A percentile compares a stretch with the other conserved stretches of the same genome.
phyloP scores from a whole-genome alignment of 2,329 filamentous ascomycete genomes.

The Sporothrix inflata region DNA sequence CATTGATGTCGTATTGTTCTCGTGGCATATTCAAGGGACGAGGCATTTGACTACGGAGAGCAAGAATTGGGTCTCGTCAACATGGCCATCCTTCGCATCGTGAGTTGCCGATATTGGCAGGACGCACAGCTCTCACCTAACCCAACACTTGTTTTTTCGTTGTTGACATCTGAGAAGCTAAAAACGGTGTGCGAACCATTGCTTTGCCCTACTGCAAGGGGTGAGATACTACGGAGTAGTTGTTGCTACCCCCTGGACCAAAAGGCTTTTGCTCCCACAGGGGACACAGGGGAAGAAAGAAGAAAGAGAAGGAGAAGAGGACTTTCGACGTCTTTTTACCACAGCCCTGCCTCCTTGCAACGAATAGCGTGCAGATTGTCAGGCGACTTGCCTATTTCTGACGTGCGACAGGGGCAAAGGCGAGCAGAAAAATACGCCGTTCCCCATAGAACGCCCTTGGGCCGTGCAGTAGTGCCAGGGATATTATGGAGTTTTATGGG shows the following conservation, averaged over 20 bases:
- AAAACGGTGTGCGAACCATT: neutral
- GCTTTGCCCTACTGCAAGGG: neutral
- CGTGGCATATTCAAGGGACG: neutral
- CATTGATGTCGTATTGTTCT: neutral
- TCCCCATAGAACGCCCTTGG: slow-evolving; percentile 8
- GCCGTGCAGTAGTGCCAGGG: slow-evolving; percentile 15
- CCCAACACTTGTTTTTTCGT: neutral
- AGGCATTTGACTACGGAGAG: neutral
- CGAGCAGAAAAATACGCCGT: neutral
- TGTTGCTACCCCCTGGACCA: neutral
- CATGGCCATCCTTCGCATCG: neutral
- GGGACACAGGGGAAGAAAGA: neutral
- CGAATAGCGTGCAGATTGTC: slow-evolving; percentile 23
- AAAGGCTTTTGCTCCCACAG: neutral
- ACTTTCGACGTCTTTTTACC: neutral
- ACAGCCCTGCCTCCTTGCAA: neutral
- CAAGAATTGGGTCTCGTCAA: neutral
- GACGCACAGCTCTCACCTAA: neutral
- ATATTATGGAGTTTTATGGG: slow-evolving; percentile 14
- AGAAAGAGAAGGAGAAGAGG: neutral
- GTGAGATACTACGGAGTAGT: neutral
- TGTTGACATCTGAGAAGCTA: neutral
- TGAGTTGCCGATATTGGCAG: neutral
- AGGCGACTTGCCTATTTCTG: slow-evolving; percentile 13
- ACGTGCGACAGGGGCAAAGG: neutral